phyloP scores from a whole-genome alignment of 805 yeast species.

The Debaryomyces hansenii region DNA sequence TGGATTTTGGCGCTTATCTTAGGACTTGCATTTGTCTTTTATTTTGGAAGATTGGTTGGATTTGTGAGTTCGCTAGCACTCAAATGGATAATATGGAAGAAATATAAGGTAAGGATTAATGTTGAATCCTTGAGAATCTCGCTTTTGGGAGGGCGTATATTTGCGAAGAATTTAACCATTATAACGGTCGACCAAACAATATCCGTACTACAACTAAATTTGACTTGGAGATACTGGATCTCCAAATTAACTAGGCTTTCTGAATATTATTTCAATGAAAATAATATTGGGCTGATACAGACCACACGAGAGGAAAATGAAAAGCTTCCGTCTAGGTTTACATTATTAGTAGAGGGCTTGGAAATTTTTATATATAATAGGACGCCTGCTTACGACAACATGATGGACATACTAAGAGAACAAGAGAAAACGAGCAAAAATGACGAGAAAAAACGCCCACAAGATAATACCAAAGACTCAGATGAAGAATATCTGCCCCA shows the following conservation, averaged over 20 bases:
- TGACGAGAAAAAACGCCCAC: slow-evolving; percentile 9
- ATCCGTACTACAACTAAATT: slow-evolving; percentile 64
- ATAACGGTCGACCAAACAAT: slow-evolving; percentile 74
- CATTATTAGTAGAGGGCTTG: slow-evolving; percentile 66
- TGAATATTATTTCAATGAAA: slow-evolving; percentile 25
- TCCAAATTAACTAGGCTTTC: slow-evolving; percentile 45
- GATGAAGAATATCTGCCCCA: slow-evolving; percentile 5
- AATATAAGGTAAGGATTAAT: slow-evolving; percentile 55
- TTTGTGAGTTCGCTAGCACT: slow-evolving; percentile 50
- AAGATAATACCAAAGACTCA: slow-evolving; percentile 5
- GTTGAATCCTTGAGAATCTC: slow-evolving; percentile 77
- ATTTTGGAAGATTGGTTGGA: slow-evolving; percentile 73
- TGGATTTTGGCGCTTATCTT: slow-evolving; percentile 73
- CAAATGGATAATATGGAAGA: slow-evolving; percentile 63
- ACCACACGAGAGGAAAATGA: slow-evolving; percentile 35
- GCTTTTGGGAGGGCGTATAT: slow-evolving; percentile 77
- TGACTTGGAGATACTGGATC: slow-evolving; percentile 91
- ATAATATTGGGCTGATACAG: slow-evolving; percentile 10
- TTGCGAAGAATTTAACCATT: slow-evolving; percentile 72
- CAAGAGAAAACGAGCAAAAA: slow-evolving; percentile 18
- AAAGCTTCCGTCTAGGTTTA: slow-evolving; percentile 55
- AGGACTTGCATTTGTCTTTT: slow-evolving; percentile 66
- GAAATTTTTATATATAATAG: slow-evolving; percentile 85
- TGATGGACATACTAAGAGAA: slow-evolving; percentile 41
- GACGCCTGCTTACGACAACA: slow-evolving; percentile 70